These are phyloP conservation scores for Metschnikowia anglica DNA, from an alignment of 805 yeast species.

Conservation along the genomic window DNA sequence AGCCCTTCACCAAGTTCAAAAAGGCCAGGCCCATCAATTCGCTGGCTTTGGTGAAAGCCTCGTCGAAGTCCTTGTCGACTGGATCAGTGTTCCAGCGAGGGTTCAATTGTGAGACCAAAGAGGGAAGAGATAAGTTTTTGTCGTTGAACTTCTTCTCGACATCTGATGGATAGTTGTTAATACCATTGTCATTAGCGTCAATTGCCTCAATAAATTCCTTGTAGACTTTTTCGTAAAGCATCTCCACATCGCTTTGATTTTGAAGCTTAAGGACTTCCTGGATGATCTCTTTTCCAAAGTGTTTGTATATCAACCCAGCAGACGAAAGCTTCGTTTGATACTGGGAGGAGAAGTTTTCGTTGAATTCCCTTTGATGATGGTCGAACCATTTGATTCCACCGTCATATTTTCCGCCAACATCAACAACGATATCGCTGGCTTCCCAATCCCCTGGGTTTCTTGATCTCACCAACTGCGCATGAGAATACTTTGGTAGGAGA, in stretches of 20 bases:
- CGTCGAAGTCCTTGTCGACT: constrained; percentile 64
- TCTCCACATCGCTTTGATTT: constrained; percentile 44
- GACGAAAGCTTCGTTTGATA: constrained; percentile 81
- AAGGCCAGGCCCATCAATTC: constrained; percentile 83
- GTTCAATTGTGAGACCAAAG: constrained; percentile 74
- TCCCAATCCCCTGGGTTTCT: constrained; percentile 84
- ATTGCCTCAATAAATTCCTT: constrained; percentile 84
- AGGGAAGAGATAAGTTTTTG: constrained; percentile 71
- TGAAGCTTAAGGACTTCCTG: constrained; percentile 48
- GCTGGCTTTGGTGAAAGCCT: constrained; percentile 66
- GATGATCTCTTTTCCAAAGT: constrained; percentile 72
- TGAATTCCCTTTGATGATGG: constrained; percentile 94
- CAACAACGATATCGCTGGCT: constrained; percentile 86
- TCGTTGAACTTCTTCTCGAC: constrained; percentile 66
- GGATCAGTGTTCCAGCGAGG: constrained; percentile 80
- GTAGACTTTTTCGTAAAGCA: constrained; percentile 75
- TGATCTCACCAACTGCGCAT: constrained; percentile 75
- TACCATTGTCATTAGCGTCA: constrained; percentile 96
- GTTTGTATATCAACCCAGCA: constrained; percentile 92
- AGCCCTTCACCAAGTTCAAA: constrained; percentile 59
- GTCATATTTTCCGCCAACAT: constrained; percentile 91
- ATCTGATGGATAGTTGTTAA: constrained; percentile 60
- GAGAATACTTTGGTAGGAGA: constrained; percentile 63
- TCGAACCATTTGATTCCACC: constrained; percentile 76
- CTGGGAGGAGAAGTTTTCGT: constrained; percentile 62